Base-by-base conservation (phyloP, 1,139 yeast species). In the Sugiyamaella pinicola region DNA sequence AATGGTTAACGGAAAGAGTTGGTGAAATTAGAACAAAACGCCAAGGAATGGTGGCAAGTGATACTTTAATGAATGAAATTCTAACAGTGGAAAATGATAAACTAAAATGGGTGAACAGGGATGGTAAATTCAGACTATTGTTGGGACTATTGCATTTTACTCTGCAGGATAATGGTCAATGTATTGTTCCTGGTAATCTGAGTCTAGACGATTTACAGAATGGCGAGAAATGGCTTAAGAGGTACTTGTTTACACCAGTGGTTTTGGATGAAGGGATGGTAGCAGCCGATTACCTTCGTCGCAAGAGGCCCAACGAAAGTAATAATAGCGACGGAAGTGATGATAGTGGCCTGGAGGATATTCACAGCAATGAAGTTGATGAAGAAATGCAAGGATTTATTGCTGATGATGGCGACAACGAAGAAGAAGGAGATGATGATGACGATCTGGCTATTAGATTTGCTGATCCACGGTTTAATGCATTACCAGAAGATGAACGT, bases 1-100 rank as follows among this genome's bases (percentile, higher is more conserved):
- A 70, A 13, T 80, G 82, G 80, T 58, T 80, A 15, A 65, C 72
- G 2, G 64, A 67, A 2, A 77, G 76, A 19, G 57, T 82, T 28
- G 72, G 69, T 31, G 64, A 70, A 33, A 57, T 67, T 8, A 48
- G 62, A 1, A 55, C 54, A 2, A 44, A 49, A 6, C 64, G 69
- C 38, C 43, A 39, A 13, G 39, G 22, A 29, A 4, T n/a, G 17
- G 2, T 17, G 35, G 55, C 45, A 3, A 48, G 49, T 17, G 50
- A 13, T 18, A 47, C 33, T 37, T 29, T 39, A 21, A 29, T 42
- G 13, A 48, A 48, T 13, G 49, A 33, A 22, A 42, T 52, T 13
- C 28, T 50, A 9, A 49, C 46, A 12, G 51, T 54, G 4, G 61
- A 54, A 9, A 47, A 47, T 5, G 55, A 53, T n/a, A 42, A 54